Evolutionary conservation across 805 yeast genomes (phyloP), one percentile per base, ranked within the genome.

Genomic region (Lipomyces sp.): DNA sequence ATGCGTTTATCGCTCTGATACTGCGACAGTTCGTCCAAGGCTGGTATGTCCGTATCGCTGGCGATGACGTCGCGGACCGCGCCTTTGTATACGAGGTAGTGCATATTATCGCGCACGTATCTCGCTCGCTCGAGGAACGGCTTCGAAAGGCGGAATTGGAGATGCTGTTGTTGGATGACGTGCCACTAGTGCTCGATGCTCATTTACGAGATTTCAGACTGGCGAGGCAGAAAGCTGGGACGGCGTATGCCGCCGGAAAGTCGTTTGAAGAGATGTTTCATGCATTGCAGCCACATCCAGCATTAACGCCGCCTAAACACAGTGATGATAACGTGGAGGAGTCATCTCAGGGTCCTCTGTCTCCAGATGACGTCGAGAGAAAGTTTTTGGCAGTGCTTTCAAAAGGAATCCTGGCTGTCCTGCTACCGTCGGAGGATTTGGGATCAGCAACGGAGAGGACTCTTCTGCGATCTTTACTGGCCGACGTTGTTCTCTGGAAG

Each of bases 1-100:
- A 84, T 69, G 80, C 84, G 0, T 69, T 86, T 3, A 65, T 84
- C 3, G 85, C 85, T 0, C 74, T 85, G 13, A 72, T 85, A 3
- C 64, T 84, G 53, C 78, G 80, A 32, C 82, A 82, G 61, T 86
- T 85, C 69, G 79, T 85, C 2, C 75, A 78, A 29, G 73, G 78
- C 8, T 84, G 86, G 85, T 84, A 85, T 73, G 72, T 72, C 33
- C 67, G 73, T 24, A 72, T 83, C 5, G 76, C 84, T 4, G 70
- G 63, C 30, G 69, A 67, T 24, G 70, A 67, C 35, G 39, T 64
- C 0, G 80, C 78, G 57, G 83, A 81, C 59, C 77, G 78, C 1
- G 80, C 81, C 57, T 80, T 86, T 60, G 69, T 77, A 8, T 70
- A 63, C 24, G 87, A 84, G 63, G 64, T 84, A 0, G 73, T 81